These are phyloP conservation scores for Coccomyxa sp. DNA, from an alignment of 139 green algal species.

Conservation along the genomic window DNA sequence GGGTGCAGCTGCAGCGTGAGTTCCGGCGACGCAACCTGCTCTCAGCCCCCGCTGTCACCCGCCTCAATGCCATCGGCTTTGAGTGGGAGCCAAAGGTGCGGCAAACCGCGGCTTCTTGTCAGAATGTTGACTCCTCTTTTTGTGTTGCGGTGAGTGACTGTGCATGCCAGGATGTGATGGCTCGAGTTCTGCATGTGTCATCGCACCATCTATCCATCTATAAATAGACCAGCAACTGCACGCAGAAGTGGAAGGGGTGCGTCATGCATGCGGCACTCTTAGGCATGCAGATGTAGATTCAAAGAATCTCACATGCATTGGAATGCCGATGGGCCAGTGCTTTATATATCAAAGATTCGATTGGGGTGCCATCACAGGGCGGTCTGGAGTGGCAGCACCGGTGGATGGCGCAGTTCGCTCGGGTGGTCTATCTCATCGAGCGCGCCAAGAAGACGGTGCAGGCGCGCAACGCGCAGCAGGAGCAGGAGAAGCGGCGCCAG, in stretches of 20 bases:
- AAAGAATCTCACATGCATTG: no score
- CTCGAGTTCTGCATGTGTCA: background rate
- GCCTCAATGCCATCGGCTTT: constrained; percentile 46
- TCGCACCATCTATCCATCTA: background rate
- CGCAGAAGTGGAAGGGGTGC: no score
- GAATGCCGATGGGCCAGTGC: no score
- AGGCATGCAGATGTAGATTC: no score
- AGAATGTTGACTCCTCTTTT: no score
- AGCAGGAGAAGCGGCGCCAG: background rate
- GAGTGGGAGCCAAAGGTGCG: constrained; percentile 33
- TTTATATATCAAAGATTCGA: no score
- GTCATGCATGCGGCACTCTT: no score
- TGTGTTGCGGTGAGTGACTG: no score
- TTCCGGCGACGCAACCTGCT: constrained; percentile 37
- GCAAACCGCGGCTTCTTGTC: background rate
- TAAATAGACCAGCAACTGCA: background rate
- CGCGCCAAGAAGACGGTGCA: constrained; percentile 12
- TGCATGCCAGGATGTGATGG: background rate
- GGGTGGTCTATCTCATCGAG: constrained; percentile 46
- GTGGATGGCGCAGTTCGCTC: constrained; percentile 26
- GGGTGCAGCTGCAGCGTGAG: constrained; percentile 53
- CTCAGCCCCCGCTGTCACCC: constrained; percentile 21
- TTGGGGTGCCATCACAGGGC: background rate
- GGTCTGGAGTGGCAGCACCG: background rate
- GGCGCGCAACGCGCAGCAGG: background rate